Conservation (phyloP, 805 yeast species). For the Debaryomyces prosopidis region DNA sequence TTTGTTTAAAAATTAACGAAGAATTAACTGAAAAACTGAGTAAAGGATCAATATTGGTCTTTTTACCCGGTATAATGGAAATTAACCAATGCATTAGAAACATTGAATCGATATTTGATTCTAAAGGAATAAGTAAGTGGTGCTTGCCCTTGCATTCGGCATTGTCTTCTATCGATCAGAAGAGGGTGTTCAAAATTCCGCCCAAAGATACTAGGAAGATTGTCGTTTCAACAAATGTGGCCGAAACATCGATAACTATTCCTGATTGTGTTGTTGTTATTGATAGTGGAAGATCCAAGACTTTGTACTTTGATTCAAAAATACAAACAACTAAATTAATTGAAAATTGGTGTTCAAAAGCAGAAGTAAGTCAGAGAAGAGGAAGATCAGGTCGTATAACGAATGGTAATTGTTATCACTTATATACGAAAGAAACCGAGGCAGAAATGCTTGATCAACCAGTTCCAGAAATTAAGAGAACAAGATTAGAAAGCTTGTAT, state of each 20-base stretch:
- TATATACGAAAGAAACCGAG: constrained; percentile 65
- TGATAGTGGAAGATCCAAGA: constrained; percentile 85
- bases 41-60: constrained; percentile 77
- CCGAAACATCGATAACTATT: constrained; percentile 95
- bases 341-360: constrained; percentile 86
- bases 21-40: constrained; percentile 42
- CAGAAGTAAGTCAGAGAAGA: constrained; percentile 86
- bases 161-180: constrained; percentile 78
- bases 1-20: constrained; percentile 55
- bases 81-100: constrained; percentile 64
- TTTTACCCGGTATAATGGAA: constrained; percentile 90
- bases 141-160: constrained; percentile 89
- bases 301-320: constrained; percentile 66
- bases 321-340: constrained; percentile 68
- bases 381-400: constrained; percentile 99
- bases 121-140: constrained; percentile 19
- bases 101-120: constrained; percentile 17
- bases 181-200: constrained; percentile 63
- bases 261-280: constrained; percentile 92
- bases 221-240: constrained; percentile 89
- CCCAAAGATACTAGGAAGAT: constrained; percentile 64
- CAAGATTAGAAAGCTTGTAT: constrained; percentile 80
- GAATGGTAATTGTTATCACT: constrained; percentile 76
- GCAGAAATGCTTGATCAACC: constrained; percentile 68
- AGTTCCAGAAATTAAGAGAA: constrained; percentile 84